Evolutionary conservation across 2,329 filamentous ascomycete species (phyloP), one percentile per base, ranked within the genome.

Genomic region (Microthyrium microscopicum): DNA sequence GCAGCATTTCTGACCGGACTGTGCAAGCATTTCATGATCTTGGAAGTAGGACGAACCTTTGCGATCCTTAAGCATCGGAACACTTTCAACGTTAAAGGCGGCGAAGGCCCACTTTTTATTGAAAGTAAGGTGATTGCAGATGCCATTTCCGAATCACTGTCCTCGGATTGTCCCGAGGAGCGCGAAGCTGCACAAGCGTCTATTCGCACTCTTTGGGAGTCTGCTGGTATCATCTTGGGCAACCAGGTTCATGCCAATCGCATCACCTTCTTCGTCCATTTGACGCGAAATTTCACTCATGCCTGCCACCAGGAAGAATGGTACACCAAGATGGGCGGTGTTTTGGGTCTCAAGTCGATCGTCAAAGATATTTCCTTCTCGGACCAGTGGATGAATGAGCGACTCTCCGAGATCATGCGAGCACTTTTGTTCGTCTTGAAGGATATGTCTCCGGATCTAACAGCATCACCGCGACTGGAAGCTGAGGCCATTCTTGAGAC

Each of bases 341-440:
- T 80, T 34, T 60, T 87, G 15, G 91, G 91, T 35, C 94, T 99
- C 46, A 77, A 81, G 47, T 76, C 91, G 36, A 61, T 98, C 37
- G 75, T 87, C 20, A 87, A 81, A 2, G 77, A 87, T 44, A 62
- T 95, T 35, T 75, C 87, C 34, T 66, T 98, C 29, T 83, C 83
- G 26, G 80, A 91, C 46, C 52, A 62, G 1, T 99, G 89, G 83
- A 64, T 98, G 21, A 66, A 72, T 15, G 70, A 76, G 9, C 79
- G 83, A 44, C 84, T 94, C 49, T 70, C 78, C 34, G 84, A 95
- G 38, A 85, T 94, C 44, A 76, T 89, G 38, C 74, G 82, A 33
- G 82, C 85, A n/a, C 63, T 99, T 35, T 77, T 93, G 57, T 94
- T 92, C 55, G 85, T 98, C 42, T 83, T 98, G 60, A 98, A 98